Conservation (phyloP, 1,284 basidiomycete genomes). For the Tremellales sp. region DNA sequence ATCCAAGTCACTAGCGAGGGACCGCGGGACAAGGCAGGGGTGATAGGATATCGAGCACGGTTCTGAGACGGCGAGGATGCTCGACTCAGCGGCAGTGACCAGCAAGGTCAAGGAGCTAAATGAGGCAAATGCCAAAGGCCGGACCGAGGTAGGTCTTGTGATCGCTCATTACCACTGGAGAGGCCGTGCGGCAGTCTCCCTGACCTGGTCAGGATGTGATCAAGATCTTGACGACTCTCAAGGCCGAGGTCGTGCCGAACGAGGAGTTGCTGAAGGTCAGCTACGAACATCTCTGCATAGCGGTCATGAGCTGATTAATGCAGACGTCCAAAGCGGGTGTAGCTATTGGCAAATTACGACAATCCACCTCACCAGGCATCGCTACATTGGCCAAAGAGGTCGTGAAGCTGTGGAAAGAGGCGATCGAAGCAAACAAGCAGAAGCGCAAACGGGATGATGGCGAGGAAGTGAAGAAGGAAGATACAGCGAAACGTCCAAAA, state of each 20-base stretch:
- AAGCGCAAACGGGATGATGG: constrained; percentile 45
- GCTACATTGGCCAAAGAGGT: constrained; percentile 84
- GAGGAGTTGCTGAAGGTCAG: constrained; percentile 83
- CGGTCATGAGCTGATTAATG: not conserved
- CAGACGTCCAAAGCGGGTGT: constrained; percentile 75
- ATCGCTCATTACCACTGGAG: not conserved
- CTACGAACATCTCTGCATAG: constrained; percentile 41
- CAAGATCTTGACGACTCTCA: constrained; percentile 66
- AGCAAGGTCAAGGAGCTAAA: constrained; percentile 33
- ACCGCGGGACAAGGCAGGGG: too few species aligned
- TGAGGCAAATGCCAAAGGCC: constrained; percentile 69
- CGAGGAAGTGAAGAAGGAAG: constrained; percentile 20
- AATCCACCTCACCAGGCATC: constrained; percentile 66
- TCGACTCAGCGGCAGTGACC: constrained; percentile 36
- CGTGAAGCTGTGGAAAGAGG: constrained; percentile 85
- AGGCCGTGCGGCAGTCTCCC: constrained; percentile 47
- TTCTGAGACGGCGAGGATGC: too few species aligned
- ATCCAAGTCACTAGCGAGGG: too few species aligned
- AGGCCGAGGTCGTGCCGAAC: constrained; percentile 72
- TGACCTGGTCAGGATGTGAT: constrained; percentile 60
- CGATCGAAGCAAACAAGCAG: constrained; percentile 72
- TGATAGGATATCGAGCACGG: not conserved
- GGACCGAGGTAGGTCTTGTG: constrained; percentile 61
- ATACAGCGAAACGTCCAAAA: constrained; percentile 36
- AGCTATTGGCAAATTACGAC: constrained; percentile 84